phyloP scores from a whole-genome alignment of 139 green algal species.

The Pseudopediastrum boryanum region DNA sequence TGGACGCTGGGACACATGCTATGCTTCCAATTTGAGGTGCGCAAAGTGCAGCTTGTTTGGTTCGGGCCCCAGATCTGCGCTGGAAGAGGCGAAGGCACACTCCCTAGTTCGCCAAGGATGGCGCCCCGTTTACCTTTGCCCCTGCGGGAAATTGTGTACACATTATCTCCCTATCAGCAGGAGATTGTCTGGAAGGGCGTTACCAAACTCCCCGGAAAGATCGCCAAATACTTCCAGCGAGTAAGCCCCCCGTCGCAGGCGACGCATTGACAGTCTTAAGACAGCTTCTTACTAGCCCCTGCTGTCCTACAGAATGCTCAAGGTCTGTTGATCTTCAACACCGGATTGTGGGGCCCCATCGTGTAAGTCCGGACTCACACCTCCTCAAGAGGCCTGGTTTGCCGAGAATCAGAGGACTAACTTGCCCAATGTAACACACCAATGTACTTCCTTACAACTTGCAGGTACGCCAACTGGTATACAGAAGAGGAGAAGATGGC shows the following conservation, averaged over 20 bases:
- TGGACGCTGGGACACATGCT: no score
- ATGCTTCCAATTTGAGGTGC: no score
- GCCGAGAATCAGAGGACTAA: not conserved
- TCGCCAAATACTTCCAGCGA: constrained; percentile 36
- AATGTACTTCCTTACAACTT: not conserved
- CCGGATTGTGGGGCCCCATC: constrained; percentile 33
- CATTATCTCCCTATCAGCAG: constrained; percentile 85
- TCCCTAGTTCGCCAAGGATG: constrained; percentile 7
- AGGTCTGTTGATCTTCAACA: constrained; percentile 26
- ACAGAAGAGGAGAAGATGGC: constrained; percentile 15
- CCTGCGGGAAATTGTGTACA: constrained; percentile 84
- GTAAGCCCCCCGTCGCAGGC: constrained; percentile 2
- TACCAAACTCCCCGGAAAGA: constrained; percentile 30
- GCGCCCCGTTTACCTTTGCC: constrained; percentile 25
- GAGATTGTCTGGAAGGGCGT: constrained; percentile 36
- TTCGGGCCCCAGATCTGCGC: no score
- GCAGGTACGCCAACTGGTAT: constrained; percentile 17
- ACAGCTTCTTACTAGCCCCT: not conserved
- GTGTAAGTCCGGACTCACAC: constrained; percentile 1
- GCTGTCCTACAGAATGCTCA: constrained; percentile 5
- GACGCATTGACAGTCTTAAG: not conserved
- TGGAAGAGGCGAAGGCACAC: no score
- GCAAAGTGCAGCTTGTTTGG: no score
- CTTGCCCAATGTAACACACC: not conserved
- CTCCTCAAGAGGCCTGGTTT: not conserved